Percentiles rank a stretch among this genome's conserved stretches.
Evolutionary conservation across 208 protist species (phyloP).

Genomic region (Leishmania gerbilli): DNA sequence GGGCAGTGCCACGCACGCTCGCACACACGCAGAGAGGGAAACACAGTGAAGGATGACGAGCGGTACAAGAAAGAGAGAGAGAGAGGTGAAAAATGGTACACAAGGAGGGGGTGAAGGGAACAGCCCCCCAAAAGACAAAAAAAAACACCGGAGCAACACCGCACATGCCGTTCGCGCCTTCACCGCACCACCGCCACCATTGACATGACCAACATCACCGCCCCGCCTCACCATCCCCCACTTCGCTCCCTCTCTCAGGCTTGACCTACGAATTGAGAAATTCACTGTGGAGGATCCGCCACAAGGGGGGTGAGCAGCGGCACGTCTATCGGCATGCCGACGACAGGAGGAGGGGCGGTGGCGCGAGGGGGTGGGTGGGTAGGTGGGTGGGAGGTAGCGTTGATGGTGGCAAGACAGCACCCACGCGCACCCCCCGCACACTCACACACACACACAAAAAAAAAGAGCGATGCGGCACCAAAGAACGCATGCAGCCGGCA

Average conservation of each 20-base stretch:
- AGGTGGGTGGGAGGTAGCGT: neutral
- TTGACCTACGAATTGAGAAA: constrained; percentile 20
- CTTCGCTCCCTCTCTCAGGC: neutral
- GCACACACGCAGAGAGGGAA: neutral
- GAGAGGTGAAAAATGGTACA: neutral
- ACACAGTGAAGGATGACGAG: neutral
- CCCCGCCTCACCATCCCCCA: too few species aligned
- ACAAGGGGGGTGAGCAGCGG: neutral
- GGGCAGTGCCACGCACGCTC: neutral
- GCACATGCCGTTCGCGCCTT: neutral
- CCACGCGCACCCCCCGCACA: neutral
- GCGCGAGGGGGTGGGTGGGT: neutral
- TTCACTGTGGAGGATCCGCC: constrained; percentile 1
- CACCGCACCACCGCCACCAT: too few species aligned
- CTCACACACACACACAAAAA: too few species aligned
- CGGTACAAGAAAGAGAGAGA: neutral
- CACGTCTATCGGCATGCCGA: neutral
- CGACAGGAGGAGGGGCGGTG: neutral
- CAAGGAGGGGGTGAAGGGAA: neutral
- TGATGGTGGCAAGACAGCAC: neutral
- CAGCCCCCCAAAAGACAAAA: neutral
- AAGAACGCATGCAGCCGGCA: neutral
- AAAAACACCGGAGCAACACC: neutral
- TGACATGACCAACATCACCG: neutral
- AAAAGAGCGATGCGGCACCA: neutral